Conservation (phyloP, 257 asterid genomes). For the Galeopsis tetrahit region DNA sequence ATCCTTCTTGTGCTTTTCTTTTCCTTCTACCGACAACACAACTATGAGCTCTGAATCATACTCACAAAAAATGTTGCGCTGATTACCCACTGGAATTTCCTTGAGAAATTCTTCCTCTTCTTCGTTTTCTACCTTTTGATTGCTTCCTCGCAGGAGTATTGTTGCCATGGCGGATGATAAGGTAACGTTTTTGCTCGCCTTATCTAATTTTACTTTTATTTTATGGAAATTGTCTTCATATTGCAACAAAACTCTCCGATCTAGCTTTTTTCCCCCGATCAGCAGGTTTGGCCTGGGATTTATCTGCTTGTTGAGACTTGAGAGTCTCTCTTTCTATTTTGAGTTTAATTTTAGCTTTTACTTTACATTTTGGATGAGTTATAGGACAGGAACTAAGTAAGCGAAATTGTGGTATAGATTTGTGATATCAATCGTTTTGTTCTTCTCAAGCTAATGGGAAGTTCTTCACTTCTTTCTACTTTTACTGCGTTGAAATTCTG, state of each 20-base stretch:
- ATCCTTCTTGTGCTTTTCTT: conserved; percentile 29
- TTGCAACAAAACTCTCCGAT: conserved; percentile 8
- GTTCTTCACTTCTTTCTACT: conserved; percentile 14
- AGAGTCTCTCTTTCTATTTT: background rate
- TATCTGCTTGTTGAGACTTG: conserved; percentile 16
- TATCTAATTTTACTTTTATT: background rate
- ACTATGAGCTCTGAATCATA: conserved; percentile 51
- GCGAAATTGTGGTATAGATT: conserved; percentile 6
- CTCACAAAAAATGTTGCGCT: conserved; percentile 33
- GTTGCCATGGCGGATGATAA: conserved; percentile 56
- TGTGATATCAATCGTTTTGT: conserved; percentile 10
- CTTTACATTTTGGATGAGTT: conserved; percentile 1
- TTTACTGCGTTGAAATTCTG: background rate
- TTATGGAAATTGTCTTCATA: background rate
- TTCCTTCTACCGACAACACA: conserved; percentile 72
- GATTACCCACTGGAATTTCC: conserved; percentile 24
- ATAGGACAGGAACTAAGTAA: background rate
- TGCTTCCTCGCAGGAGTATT: conserved; percentile 23
- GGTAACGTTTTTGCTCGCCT: conserved; percentile 33
- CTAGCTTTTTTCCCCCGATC: conserved; percentile 12
- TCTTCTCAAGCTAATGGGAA: background rate
- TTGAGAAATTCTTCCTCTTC: conserved; percentile 24
- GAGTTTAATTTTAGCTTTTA: background rate
- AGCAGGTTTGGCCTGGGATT: conserved; percentile 18
- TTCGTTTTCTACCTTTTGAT: conserved; percentile 24